Evolutionary conservation across 2,329 filamentous ascomycete genomes (phyloP), one percentile per base, ranked within the genome.

Genomic region (Chalaropsis ovoidea): DNA sequence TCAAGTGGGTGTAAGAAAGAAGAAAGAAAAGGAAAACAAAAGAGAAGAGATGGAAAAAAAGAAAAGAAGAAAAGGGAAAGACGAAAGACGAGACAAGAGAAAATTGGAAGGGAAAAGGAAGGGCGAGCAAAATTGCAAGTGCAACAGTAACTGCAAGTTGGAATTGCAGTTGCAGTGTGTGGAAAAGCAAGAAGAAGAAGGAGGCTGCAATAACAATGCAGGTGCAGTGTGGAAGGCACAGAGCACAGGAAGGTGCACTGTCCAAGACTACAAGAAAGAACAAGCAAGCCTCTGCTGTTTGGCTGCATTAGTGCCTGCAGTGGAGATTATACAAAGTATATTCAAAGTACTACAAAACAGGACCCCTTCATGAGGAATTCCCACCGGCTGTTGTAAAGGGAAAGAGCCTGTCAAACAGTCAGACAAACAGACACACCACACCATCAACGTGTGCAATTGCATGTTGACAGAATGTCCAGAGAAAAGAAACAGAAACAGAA

Each of bases 21-120:
- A 41, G 17, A 19, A 41, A 60, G 61, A 52, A 54, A 61, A 61
- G 58, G 5, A 43, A 52, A 31, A 65, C 4, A 45, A 39, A 47
- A 8, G 11, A 62, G 24, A 62, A n/a, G 27, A 41, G n/a, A 22
- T 42, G 10, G 19, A 49, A 39, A 35, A 63, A 61, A 41, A 39
- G 31, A 54, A 45, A 31, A 45, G 11, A 31, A 45, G 11, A 35
- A 39, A 42, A 52, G 42, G 45, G 64, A 56, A 61, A 54, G 22
- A 10, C 8, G 27, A 31, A 47, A 62, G 31, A 54, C 52, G 52
- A 31, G 52, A 56, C 22, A 56, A 54, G 52, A 35, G 24, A n/a
- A 56, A 56, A n/a, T 27, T 56, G 52, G n/a, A 35, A 31, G 24
- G 13, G 24, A 31, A 56, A 56, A 31, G 52, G 13, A 56, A 31